Percentiles rank a stretch among this genome's conserved stretches.
These are phyloP conservation scores for Aspergillus ellipticus DNA, from an alignment of 495 filamentous ascomycete genomes.

Conservation along the genomic window DNA sequence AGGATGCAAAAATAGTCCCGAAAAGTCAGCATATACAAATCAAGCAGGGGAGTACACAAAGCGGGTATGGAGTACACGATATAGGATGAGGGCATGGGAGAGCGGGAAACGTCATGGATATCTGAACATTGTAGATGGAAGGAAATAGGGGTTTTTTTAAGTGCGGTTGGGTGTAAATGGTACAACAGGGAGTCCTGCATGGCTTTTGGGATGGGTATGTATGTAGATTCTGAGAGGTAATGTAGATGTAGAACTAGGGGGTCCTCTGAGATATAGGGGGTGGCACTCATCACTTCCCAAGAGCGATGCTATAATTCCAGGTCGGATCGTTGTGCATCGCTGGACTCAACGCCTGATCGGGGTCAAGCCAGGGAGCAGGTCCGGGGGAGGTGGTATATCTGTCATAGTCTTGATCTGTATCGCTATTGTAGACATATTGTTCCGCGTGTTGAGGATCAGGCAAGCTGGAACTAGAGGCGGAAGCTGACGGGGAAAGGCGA, in stretches of 20 bases:
- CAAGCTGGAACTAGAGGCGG: background rate
- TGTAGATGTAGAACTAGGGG: background rate
- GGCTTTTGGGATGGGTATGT: too few relatives aligned
- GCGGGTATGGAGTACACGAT: background rate
- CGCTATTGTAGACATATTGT: background rate
- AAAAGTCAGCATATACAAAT: background rate
- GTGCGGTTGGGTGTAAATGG: too few relatives aligned
- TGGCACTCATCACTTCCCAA: background rate
- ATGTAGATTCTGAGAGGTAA: too few relatives aligned
- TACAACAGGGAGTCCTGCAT: too few relatives aligned
- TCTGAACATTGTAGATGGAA: too few relatives aligned
- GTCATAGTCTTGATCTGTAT: slow-evolving; percentile 5
- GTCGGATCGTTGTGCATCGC: background rate
- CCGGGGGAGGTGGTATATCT: background rate
- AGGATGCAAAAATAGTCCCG: background rate
- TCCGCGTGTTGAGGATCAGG: background rate
- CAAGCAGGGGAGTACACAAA: background rate
- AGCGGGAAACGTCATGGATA: too few relatives aligned
- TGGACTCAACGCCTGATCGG: slow-evolving; percentile 1
- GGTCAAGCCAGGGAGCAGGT: slow-evolving; percentile 8
- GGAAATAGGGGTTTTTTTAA: background rate
- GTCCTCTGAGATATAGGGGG: background rate
- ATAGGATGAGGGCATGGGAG: background rate
- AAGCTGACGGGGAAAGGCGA: background rate
- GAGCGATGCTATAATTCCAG: background rate